Base-by-base conservation (phyloP, 2,329 filamentous ascomycete species). In the Aspergillus hortae region DNA sequence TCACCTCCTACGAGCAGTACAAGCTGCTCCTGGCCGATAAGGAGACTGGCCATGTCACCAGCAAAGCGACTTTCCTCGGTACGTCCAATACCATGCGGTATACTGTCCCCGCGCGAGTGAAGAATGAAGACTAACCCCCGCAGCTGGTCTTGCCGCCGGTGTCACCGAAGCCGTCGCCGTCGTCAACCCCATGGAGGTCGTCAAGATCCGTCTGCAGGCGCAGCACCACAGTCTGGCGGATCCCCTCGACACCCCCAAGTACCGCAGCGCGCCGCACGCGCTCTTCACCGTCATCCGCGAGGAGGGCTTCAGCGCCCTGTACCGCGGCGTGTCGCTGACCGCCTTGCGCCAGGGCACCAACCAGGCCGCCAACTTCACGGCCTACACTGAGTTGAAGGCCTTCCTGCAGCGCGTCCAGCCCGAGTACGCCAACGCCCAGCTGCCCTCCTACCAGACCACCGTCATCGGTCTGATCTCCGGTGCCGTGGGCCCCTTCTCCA, bases 151-250 rank as follows among this genome's bases (percentile, higher is more conserved):
- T 43, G 84, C 89, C 21, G 94, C 94, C 23, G 94, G 94, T 74
- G 86, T 99, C 15, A 97, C 94, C 17, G 94, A 99, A 81, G 94
- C 94, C 59, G 92, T 99, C 42, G 87, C 89, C 45, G 90, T 99
- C 47, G 94, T 99, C 51, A 96, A 92, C 27, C 94, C 94, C 5
- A 99, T 99, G 94, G 94, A 99, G 78, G 94, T 99, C 56, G 85
- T 99, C 75, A 99, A 99, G 83, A 99, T 99, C 70, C 89, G 94
- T 45, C 83, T 99, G 62, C 94, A 99, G 80, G 92, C 92, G 4
- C 94, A 99, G 77, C 90, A 96, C 77, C 94, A 99, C 83, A 90
- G 85, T 70, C 94, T 99, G 87, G 91, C 94, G 45, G 94, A 99
- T 70, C 94, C 94, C 5, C 86, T 97, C 61, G 94, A 97, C 71